Evolutionary conservation across 257 asterid genomes (phyloP), one percentile per base, ranked within the genome.

Genomic region (Mitragyna speciosa): DNA sequence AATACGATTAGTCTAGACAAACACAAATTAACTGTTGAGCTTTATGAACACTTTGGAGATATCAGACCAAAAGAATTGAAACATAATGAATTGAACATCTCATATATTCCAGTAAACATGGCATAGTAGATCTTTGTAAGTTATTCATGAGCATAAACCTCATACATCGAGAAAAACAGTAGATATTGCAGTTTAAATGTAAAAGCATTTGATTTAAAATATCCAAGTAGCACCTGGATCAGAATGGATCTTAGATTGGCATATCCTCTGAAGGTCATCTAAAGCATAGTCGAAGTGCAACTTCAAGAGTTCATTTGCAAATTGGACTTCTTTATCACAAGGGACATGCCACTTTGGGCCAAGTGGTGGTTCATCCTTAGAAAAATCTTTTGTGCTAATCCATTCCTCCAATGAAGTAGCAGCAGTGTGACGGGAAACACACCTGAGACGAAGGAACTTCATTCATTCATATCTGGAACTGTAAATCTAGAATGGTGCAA

Each of bases 321-420:
- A 92, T 78, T 81, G 86, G 82, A 96, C 82, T 90, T 96, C 99
- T 69, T 92, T 97, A 73, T 89, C 89, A 31, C 83, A 76, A 75
- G 99, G 94, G 70, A 96, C 89, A 87, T 96, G 99, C 99, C 99
- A 96, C 79, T 83, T 91, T 19, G 99, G 97, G 75, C 90, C 85
- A 74, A 85, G 77, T 82, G 83, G 87, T 78, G 89, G 86, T 85
- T 85, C 83, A 79, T 87, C 92, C 73, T 70, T 79, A 69, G 91
- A 83, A 82, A 88, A 91, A 84, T 89, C 96, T 87, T 92, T 96
- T 26, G 82, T 59, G 83, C 92, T 95, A 77, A 94, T 87, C 99
- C 99, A 96, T 84, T 91, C 92, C 89, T 96, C 99, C 73, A 96
- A 82, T 72, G 92, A 83, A 79, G 89, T 76, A 78, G 93, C 86